Base-by-base conservation (phyloP, 176 grass and related monocot species). In the barley (Hordeum vulgare) region DNA sequence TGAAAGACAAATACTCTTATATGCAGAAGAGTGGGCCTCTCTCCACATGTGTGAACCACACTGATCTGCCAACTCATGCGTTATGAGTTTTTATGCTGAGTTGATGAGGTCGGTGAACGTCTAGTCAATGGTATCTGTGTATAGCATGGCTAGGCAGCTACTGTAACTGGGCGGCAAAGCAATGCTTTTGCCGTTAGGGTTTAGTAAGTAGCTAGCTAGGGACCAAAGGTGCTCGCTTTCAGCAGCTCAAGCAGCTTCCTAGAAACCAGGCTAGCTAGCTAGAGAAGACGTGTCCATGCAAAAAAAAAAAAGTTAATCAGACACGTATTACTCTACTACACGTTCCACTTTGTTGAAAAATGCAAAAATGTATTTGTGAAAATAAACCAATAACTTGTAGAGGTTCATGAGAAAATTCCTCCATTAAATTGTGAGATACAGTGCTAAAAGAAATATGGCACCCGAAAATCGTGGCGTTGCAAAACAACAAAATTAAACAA, bases 181-280 rank as follows among this genome's bases (percentile, higher is more conserved):
- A 58, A 74, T 74, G 26, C n/a, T 53, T 81, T 89, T 85, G 74
- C 64, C 78, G 29, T 77, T 76, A 70, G 49, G 26, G 54, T 71
- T 49, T 73, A 49, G 4, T 53, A 53, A 65, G 40, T 35, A 70
- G 33, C 47, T 51, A 2, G 14, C 47, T 51, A 51, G 6, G 47
- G 14, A 51, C 47, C 47, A 18, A 49, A 51, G 2, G 6, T 51
- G 1, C 47, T 51, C 6, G 6, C 47, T 51, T 51, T 15, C 15
- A 17, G 47, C 47, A 51, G 47, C 17, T 51, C 83, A 85, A 86
- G 41, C 72, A 56, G 85, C 41, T 72, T 77, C 71, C 41, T 34
- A 71, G 62, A 79, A 64, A 49, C 47, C 47, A 51, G 15, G 47
- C 47, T 51, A 51, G 15, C 47, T 51, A 18, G 15, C 47, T 51